Evolutionary conservation across 495 filamentous ascomycete species (phyloP), one percentile per base, ranked within the genome.

Genomic region (Neurospora sp.): DNA sequence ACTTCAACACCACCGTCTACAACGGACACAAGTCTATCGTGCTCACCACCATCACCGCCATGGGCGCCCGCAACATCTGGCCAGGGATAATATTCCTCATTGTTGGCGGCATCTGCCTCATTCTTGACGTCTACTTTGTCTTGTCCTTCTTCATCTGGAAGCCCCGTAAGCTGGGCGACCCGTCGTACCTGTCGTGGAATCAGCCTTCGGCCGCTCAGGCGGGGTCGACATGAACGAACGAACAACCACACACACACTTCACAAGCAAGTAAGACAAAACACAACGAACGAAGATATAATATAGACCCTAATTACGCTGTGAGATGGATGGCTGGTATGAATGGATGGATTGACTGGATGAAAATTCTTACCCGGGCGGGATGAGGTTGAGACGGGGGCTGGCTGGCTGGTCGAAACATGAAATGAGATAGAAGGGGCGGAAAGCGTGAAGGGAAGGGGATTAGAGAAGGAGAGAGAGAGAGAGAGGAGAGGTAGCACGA

Each of bases 121-220:
- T 97, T 22, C 87, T 99, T 11, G 95, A 95, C 22, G 86, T 90
- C 18, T 77, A 98, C 70, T 99, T 99, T 82, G 94, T 94, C 14
- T 84, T 92, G 73, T 93, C 93, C 11, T 94, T 97, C 83, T 85
- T 98, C 73, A 88, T 98, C 79, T 80, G 79, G 79, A 95, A 92
- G 78, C 96, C 94, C 72, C 94, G 96, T 74, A 98, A 98, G 91
- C 88, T 99, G 61, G 96, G 96, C 38, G 96, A 99, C 81, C 96
- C 97, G 79, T 97, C 93, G 39, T 98, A 98, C 81, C 87, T 99
- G 46, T 93, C 92, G 10, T 99, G 96, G 96, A 97, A 98, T 82
- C 95, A 94, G 78, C 93, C 96, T 31, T 88, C 91, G 42, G 88
- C 90, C 2, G 53, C 86, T 86, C 74, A 73, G 46, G 14, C 53